These are phyloP conservation scores for Fusarium floridanum DNA, from an alignment of 2,329 filamentous ascomycete species.

Conservation along the genomic window DNA sequence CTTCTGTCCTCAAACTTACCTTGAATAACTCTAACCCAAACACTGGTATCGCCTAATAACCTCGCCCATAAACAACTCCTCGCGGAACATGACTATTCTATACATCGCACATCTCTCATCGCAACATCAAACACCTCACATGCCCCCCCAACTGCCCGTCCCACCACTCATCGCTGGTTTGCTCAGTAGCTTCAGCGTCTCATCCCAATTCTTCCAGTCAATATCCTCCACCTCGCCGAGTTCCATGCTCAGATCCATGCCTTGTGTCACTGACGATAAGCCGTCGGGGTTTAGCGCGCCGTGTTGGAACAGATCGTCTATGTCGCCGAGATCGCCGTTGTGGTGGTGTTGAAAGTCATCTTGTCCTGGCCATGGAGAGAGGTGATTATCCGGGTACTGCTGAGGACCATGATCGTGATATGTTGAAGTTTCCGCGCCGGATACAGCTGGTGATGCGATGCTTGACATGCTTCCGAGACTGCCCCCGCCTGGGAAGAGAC, in stretches of 20 bases:
- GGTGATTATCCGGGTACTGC: neutral
- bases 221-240: conserved; percentile 37
- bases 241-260: conserved; percentile 29
- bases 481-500: conserved; percentile 16
- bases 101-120: neutral
- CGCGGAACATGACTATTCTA: neutral
- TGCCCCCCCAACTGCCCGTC: conserved; percentile 35
- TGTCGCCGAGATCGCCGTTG: conserved; percentile 2
- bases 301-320: conserved; percentile 18
- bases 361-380: conserved; percentile 29
- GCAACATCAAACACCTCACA: conserved; percentile 7
- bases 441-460: conserved; percentile 29
- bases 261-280: neutral
- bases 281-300: neutral
- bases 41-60: neutral
- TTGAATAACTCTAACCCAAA: neutral
- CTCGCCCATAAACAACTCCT: neutral
- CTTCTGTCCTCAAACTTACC: neutral
- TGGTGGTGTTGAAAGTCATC: conserved; percentile 14
- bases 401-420: conserved; percentile 6
- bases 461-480: conserved; percentile 32
- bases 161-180: conserved; percentile 10
- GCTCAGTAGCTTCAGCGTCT: conserved; percentile 20
- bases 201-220: conserved; percentile 38
- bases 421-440: conserved; percentile 11